phyloP scores from a whole-genome alignment of 139 green algal species.

The Deuterostichococcus epilithicus region DNA sequence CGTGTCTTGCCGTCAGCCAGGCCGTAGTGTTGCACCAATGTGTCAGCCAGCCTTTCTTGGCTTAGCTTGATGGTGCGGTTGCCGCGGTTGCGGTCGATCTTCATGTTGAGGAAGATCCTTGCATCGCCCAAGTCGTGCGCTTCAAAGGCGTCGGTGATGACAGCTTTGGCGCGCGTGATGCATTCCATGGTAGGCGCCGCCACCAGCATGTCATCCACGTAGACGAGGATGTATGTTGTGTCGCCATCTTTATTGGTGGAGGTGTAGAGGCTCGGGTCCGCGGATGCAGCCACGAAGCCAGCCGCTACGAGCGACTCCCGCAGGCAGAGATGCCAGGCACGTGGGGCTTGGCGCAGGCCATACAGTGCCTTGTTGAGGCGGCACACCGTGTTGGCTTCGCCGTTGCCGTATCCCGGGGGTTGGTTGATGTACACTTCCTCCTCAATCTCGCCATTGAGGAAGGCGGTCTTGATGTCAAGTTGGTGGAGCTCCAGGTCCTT shows the following conservation, averaged over 20 bases:
- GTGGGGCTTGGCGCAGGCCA: constrained; percentile 42
- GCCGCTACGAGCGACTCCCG: too few species aligned
- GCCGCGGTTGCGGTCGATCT: constrained; percentile 11
- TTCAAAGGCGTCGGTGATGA: too few species aligned
- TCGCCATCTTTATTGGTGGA: too few species aligned
- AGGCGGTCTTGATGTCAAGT: constrained; percentile 55
- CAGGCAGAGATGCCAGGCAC: constrained; percentile 51
- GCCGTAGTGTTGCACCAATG: constrained; percentile 18
- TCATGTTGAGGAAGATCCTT: constrained; percentile 25
- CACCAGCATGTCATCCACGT: too few species aligned
- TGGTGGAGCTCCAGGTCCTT: constrained; percentile 39
- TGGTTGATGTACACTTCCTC: constrained; percentile 25
- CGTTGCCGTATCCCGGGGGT: constrained; percentile 11
- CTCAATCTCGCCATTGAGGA: constrained; percentile 47
- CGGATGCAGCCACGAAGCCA: too few species aligned
- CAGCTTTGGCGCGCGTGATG: too few species aligned
- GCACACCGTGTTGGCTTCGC: constrained; percentile 1
- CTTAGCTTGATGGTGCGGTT: constrained; percentile 21
- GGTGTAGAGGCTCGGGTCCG: constrained; percentile 2
- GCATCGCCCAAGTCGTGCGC: too few species aligned
- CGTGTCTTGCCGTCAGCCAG: background rate
- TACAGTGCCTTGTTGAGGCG: constrained; percentile 38
- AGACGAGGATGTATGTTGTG: too few species aligned
- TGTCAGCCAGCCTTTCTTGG: constrained; percentile 3
- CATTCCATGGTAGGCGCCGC: too few species aligned